A percentile compares a stretch with the other conserved stretches of the same genome.
Evolutionary conservation across 495 filamentous ascomycete genomes (phyloP).

Genomic region (Podospora pseudopauciseta): DNA sequence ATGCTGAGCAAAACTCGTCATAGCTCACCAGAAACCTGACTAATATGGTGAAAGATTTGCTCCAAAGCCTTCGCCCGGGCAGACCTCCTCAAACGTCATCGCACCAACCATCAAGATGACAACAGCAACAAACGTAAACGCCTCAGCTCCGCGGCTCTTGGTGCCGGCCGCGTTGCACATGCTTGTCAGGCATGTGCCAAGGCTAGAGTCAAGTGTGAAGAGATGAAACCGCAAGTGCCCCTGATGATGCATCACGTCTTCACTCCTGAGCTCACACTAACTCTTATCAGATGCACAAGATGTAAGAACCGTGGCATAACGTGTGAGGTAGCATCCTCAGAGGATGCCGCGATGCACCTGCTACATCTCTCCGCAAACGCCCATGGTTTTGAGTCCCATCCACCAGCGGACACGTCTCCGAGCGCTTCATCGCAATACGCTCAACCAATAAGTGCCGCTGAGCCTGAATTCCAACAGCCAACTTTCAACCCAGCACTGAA

Average conservation of each 20-base stretch:
- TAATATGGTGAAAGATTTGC: conserved; percentile 37
- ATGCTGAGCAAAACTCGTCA: conserved; percentile 9
- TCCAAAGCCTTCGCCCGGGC: conserved; percentile 53
- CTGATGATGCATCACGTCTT: conserved; percentile 4
- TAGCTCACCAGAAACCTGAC: neutral
- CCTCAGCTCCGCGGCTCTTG: conserved; percentile 37
- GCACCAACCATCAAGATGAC: conserved; percentile 48
- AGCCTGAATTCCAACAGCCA: conserved; percentile 7
- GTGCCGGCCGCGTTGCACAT: conserved; percentile 52
- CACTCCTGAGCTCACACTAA: conserved; percentile 14
- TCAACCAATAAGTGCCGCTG: neutral
- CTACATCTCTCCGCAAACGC: conserved; percentile 34
- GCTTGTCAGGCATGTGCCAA: conserved; percentile 53
- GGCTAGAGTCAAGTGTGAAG: conserved; percentile 54
- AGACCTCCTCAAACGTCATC: conserved; percentile 54
- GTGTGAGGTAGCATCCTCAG: conserved; percentile 45
- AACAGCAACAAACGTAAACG: conserved; percentile 45
- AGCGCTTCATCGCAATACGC: neutral
- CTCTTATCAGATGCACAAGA: conserved; percentile 37
- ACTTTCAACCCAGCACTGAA: neutral
- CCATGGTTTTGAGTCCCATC: conserved; percentile 12
- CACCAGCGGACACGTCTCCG: neutral
- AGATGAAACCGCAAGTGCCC: conserved; percentile 35
- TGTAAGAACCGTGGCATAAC: conserved; percentile 45
- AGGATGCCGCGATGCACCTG: conserved; percentile 36